Base-by-base conservation (phyloP, 805 yeast genomes). In the Torulaspora indica region DNA sequence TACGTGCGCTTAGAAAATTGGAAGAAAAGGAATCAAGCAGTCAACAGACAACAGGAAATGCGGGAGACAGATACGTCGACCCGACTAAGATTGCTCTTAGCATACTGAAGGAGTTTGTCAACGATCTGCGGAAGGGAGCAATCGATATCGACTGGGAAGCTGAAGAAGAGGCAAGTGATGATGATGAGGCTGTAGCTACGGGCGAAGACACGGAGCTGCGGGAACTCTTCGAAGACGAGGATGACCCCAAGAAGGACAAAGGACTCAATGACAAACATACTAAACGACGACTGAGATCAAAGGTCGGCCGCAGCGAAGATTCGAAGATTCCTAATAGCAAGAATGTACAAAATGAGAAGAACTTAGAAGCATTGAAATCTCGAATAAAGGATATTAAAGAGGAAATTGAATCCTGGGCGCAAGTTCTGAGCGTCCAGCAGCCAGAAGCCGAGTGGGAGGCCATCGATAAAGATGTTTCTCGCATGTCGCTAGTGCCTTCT, bases 81-180 rank as follows among this genome's bases (percentile, higher is more conserved):
- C 53, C 61, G 5, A 55, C 50, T 27, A 52, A 43, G 40, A 48
- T 60, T 24, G 55, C 64, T 1, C 32, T 53, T 17, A 43, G 42
- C n/a, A 56, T 60, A 9, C 45, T 63, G n/a, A 56, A 54, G 29
- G 63, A 57, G 12, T 61, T 63, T 47, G 60, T 62, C n/a, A 54
- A 45, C 18, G 65, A 63, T 36, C 43, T 62, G 20, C 54, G 60
- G 40, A 52, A 52, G 35, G 66, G 58, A 10, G 45, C 35, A 4
- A 29, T 53, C 10, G 54, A 54, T 33, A 52, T 60, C 13, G 63
- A 58, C 38, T 64, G 67, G 67, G 59, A 58, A 35, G 58, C 50
- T 3, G 58, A 53, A 24, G 52, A 50, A 27, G 42, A 44, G 8
- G 48, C 38, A 9, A 46, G 45, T 23, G 50, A 38, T 12, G 34